Evolutionary conservation across 169 alveolate genomes (phyloP).

Genomic region (Babesia ovata): DNA sequence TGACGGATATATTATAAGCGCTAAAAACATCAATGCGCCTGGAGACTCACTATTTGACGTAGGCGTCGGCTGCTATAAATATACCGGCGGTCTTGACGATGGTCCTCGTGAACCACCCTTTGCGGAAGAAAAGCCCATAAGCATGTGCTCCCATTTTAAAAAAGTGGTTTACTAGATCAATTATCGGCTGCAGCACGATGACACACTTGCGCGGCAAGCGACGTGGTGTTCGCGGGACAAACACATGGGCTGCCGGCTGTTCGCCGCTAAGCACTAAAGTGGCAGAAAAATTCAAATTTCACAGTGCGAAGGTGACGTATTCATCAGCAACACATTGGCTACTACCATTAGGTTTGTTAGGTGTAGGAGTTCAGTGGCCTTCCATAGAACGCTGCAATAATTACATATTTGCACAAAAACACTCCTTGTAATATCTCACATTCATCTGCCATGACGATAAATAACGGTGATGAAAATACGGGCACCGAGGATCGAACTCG

Average conservation of each 20-base stretch:
- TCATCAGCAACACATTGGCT: too few relatives aligned
- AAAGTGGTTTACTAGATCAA: background rate
- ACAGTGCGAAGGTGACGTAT: too few relatives aligned
- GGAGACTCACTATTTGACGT: conserved; percentile 52
- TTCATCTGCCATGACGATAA: background rate
- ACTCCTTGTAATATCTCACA: background rate
- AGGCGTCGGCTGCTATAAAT: conserved; percentile 56
- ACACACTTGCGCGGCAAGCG: too few relatives aligned
- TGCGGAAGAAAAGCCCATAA: conserved; percentile 56
- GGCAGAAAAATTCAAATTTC: too few relatives aligned
- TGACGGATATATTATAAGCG: background rate
- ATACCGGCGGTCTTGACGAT: conserved; percentile 37
- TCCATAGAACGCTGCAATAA: background rate
- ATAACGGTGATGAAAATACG: conserved; percentile 63
- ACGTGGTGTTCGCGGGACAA: too few relatives aligned
- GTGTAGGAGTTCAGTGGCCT: background rate
- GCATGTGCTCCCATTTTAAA: conserved; percentile 42
- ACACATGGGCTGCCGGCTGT: too few relatives aligned
- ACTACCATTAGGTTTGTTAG: too few relatives aligned
- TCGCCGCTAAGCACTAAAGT: too few relatives aligned
- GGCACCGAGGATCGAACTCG: conserved; percentile 94
- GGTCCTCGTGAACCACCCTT: conserved; percentile 64
- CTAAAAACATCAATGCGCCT: background rate
- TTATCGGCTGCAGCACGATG: too few relatives aligned
- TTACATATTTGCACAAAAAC: background rate